Conservation (phyloP, 768 basidiomycete genomes). For the Dendrothele bispora region DNA sequence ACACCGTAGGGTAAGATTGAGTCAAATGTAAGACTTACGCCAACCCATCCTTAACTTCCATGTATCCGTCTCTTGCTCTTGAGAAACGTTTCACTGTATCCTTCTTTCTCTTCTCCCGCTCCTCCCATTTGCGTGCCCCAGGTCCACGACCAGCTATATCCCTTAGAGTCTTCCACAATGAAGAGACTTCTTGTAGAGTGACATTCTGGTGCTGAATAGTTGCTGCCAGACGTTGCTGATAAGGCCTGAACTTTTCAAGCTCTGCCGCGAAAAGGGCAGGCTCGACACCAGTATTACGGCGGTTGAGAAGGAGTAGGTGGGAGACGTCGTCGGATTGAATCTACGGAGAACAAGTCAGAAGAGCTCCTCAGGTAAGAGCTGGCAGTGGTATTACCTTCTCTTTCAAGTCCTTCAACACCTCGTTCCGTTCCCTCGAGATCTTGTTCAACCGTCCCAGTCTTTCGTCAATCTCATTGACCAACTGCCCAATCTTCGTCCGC, state of each 20-base stretch:
- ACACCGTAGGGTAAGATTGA: slow-evolving; percentile 1
- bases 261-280: slow-evolving; percentile 89
- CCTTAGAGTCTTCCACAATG: slow-evolving; percentile 72
- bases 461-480: slow-evolving; percentile 78
- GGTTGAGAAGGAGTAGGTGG: slow-evolving; percentile 87
- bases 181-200: slow-evolving; percentile 70
- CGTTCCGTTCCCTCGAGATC: slow-evolving; percentile 80
- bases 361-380: neutral
- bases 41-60: slow-evolving; percentile 83
- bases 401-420: slow-evolving; percentile 91
- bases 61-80: slow-evolving; percentile 79
- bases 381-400: slow-evolving; percentile 75
- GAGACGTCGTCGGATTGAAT: slow-evolving; percentile 97
- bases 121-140: slow-evolving; percentile 79
- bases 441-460: slow-evolving; percentile 74
- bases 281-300: slow-evolving; percentile 80
- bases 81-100: slow-evolving; percentile 73
- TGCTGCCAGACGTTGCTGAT: slow-evolving; percentile 77
- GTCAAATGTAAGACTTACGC: slow-evolving; percentile 56
- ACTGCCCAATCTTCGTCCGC: slow-evolving; percentile 60
- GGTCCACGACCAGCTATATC: slow-evolving; percentile 75
- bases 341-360: slow-evolving; percentile 38
- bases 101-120: slow-evolving; percentile 75
- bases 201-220: slow-evolving; percentile 78
- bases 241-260: slow-evolving; percentile 93